Evolutionary conservation across 208 protist species (phyloP), one percentile per base, ranked within the genome.

Genomic region (Blastocrithidia nonstop): DNA sequence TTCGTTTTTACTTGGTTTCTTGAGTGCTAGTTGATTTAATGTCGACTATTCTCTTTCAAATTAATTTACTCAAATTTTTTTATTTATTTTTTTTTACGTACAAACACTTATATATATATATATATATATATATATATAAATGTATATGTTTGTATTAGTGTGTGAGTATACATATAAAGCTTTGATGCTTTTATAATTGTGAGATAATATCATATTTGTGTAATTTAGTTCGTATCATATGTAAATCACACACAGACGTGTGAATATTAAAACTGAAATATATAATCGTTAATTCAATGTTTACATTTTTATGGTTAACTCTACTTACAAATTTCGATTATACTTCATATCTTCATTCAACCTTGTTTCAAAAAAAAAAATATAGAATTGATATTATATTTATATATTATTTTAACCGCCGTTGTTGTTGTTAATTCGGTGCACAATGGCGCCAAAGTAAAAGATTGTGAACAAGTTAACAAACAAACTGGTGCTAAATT

Each of bases 401-500:
- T 35, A 35, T 35, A 13, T 35, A 13, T 35, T 35, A 13, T 35
- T 13, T 35, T 35, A 11, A 13, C 29, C 13, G 13, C 29, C 11
- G 13, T 35, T 35, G 29, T 13, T 13, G 13, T 11, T 35, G 13
- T 35, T 13, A 13, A 13, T 13, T 13, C 29, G 11, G 29, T 35
- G 11, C 13, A 35, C 29, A 35, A 13, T 35, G n/a, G n/a, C 29
- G 29, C 11, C 29, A 35, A 11, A 35, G n/a, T 16, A 36, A 28
- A 13, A 40, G 3, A 42, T 50, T 3, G 50, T 76, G 17, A 50
- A 43, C 1, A 67, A 64, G n/a, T n/a, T n/a, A n/a, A n/a, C n/a
- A n/a, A n/a, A n/a, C 19, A 47, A 61, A 28, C 50, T 84, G 23
- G 46, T 47, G 15, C 57, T 84, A 16, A 68, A 60, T 25, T 67